Conservation (phyloP, 208 protist genomes). For the Acanthamoeba triangularis region DNA sequence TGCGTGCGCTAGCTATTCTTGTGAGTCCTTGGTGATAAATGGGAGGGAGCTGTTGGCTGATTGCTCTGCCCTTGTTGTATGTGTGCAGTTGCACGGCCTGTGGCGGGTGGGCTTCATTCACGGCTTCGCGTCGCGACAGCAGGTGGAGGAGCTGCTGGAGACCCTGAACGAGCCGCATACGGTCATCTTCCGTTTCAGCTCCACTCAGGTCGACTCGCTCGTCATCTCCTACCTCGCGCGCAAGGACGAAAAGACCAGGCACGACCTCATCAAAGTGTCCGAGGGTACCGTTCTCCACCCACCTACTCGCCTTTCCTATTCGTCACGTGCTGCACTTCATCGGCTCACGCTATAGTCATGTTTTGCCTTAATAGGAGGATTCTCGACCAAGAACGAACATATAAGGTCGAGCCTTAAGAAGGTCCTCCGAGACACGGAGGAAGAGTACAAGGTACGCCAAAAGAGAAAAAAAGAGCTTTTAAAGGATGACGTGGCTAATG, state of each 20-base stretch:
- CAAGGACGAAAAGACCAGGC: background rate
- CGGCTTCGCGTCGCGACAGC: constrained; percentile 19
- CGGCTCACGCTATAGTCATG: too few relatives aligned
- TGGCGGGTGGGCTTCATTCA: constrained; percentile 61
- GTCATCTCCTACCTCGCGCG: constrained; percentile 27
- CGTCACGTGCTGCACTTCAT: background rate
- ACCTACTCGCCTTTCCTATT: background rate
- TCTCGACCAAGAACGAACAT: constrained; percentile 31
- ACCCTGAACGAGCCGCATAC: constrained; percentile 14
- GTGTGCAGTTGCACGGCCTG: background rate
- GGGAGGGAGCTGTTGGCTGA: too few relatives aligned
- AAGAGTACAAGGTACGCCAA: background rate
- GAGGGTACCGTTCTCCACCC: background rate
- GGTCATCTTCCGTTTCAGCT: constrained; percentile 61
- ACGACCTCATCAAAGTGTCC: constrained; percentile 37
- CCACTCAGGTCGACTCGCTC: background rate
- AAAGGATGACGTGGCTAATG: background rate
- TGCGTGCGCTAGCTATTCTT: too few relatives aligned
- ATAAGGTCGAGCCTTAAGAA: constrained; percentile 17
- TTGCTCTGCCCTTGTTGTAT: background rate
- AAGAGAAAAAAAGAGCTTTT: background rate
- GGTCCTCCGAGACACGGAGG: constrained; percentile 21
- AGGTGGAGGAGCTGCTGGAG: background rate
- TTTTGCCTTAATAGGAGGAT: background rate
- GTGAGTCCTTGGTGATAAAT: background rate